Evolutionary conservation across 129 eudicot genomes (phyloP).

Genomic region (Flaveria linearis): DNA sequence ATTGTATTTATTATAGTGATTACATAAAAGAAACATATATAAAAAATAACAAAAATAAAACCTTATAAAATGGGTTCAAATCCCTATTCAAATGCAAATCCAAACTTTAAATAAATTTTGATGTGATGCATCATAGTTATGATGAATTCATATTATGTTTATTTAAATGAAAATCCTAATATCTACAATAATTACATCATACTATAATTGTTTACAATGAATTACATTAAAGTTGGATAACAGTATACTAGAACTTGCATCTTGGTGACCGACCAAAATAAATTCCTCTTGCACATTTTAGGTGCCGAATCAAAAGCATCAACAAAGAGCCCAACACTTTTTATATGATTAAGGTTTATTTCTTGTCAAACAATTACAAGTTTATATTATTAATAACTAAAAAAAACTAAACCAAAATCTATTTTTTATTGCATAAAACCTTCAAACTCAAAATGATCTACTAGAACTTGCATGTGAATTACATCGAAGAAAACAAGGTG

Average conservation of each 20-base stretch:
- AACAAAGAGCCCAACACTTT: slow-evolving; percentile 71
- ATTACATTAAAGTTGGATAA: slow-evolving; percentile 61
- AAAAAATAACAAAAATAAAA: no score
- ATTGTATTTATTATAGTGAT: no score
- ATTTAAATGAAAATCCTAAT: no score
- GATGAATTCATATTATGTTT: no score
- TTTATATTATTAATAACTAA: not conserved
- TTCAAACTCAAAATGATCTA: not conserved
- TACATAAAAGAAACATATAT: no score
- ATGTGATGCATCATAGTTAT: no score
- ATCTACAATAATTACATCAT: no score
- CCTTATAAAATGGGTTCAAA: no score
- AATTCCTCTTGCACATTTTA: slow-evolving; percentile 81
- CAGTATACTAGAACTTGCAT: slow-evolving; percentile 90
- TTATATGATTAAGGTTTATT: slow-evolving; percentile 96
- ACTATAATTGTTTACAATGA: no score
- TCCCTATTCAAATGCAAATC: no score
- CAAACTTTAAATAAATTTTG: no score
- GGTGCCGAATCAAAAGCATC: slow-evolving; percentile 94
- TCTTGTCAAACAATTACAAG: slow-evolving; percentile 51
- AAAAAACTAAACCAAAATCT: not conserved
- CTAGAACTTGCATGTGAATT: not conserved
- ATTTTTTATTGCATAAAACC: not conserved
- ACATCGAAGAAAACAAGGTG: not conserved
- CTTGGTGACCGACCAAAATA: slow-evolving; percentile 91